Evolutionary conservation across 352 stramenopile species (phyloP), one percentile per base, ranked within the genome.

Genomic region (Phytophthora foliorum): DNA sequence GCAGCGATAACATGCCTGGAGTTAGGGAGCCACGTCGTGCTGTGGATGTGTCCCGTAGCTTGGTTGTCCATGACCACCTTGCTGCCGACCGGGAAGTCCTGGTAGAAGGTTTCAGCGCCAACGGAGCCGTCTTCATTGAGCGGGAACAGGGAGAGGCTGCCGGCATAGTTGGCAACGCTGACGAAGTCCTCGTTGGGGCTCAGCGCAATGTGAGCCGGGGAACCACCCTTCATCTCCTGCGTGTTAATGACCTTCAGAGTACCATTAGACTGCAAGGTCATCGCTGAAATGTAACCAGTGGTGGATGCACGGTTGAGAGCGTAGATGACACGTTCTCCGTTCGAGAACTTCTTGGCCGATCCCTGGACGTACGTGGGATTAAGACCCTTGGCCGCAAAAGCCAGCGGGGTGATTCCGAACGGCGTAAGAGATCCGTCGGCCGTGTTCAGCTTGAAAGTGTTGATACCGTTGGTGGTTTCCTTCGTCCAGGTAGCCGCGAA

Each of bases 351-450:
- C 16, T 66, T 74, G 22, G 32, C 48, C 13, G 76, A 81, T 50
- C 72, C 67, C 29, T 69, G 62, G 29, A 95, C 57, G 64, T 83
- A 94, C 22, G 68, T 89, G 44, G 84, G 82, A 61, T 93, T 95
- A 42, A 70, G 53, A 6, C 50, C 62, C 21, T 73, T 69, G 11
- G 36, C 32, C 8, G 41, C 55, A 21, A 89, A 72, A 36, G 77
- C 77, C 7, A 82, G 62, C 46, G 66, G 57, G 3, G 70, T 78
- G 59, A 85, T 74, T 55, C 66, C 64, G 34, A 75, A 51, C 1
- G 70, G 58, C 14, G 63, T 77, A 25, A 92, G 62, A 24, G 71
- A 62, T 25, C 81, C 81, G 10, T 76, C 72, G 14, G 16, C 51
- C 31, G 77, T 70, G 57, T 86, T 68, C 27, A 92, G 67, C 61